Conservation (phyloP, 1,284 basidiomycete species). For the Lentinula novae-zelandiae region DNA sequence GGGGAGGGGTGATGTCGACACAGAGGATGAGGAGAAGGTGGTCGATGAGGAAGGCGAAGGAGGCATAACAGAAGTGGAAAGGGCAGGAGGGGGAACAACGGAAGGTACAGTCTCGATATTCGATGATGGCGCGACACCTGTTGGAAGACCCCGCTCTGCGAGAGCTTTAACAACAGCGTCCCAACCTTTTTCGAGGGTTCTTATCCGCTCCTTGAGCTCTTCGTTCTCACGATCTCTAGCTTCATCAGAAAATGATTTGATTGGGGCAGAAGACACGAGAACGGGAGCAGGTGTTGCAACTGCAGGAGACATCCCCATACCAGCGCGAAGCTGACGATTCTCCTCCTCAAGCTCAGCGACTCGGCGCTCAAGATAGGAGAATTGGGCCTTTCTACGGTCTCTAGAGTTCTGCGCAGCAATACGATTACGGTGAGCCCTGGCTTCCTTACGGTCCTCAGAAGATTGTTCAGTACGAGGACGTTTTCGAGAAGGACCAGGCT, state of each 20-base stretch:
- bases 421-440: constrained; percentile 46
- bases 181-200: constrained; percentile 74
- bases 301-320: constrained; percentile 52
- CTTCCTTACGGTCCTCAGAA: constrained; percentile 76
- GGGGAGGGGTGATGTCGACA: constrained; percentile 17
- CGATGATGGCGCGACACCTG: constrained; percentile 23
- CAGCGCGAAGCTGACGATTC: constrained; percentile 71
- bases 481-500: constrained; percentile 56
- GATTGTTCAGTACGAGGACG: constrained; percentile 58
- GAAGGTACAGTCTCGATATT: constrained; percentile 27
- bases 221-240: constrained; percentile 66
- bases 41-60: constrained; percentile 47
- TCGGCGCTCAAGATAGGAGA: constrained; percentile 66
- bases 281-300: constrained; percentile 17
- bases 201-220: constrained; percentile 70
- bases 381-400: constrained; percentile 77
- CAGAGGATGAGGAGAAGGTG: constrained; percentile 26
- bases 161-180: constrained; percentile 73
- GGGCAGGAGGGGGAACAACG: constrained; percentile 20
- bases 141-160: constrained; percentile 58
- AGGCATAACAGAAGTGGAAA: constrained; percentile 29
- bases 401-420: constrained; percentile 84
- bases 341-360: constrained; percentile 84
- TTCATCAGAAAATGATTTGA: constrained; percentile 39
- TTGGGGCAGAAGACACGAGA: constrained; percentile 23